A percentile compares a stretch with the other conserved stretches of the same genome.
Conservation (phyloP, 331 rosid species). For the Telfairia occidentalis region DNA sequence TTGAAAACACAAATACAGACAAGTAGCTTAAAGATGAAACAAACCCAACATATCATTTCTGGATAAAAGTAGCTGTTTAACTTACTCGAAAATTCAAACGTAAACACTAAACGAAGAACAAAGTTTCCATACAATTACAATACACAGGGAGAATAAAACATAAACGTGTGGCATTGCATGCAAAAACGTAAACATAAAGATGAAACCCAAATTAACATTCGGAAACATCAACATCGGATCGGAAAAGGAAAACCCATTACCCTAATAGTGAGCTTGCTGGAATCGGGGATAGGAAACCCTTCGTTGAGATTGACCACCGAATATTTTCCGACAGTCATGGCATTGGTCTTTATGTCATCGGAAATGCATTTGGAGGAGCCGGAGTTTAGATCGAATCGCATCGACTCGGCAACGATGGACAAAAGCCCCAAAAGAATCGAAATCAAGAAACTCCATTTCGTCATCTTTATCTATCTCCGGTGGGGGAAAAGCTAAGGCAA, state of each 20-base stretch:
- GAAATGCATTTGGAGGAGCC: constrained; percentile 70
- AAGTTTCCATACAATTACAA: neutral
- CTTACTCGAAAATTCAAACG: neutral
- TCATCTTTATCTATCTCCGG: neutral
- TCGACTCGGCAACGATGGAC: constrained; percentile 23
- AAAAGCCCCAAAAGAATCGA: constrained; percentile 4
- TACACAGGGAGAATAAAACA: neutral
- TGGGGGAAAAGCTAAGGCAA: neutral
- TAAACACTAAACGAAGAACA: neutral
- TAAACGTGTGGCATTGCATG: neutral
- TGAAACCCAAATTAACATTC: neutral
- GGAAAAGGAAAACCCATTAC: constrained; percentile 20
- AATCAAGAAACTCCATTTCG: constrained; percentile 5
- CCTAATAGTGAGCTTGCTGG: constrained; percentile 51
- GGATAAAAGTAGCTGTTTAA: neutral
- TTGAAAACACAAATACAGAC: neutral
- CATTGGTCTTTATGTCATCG: constrained; percentile 53
- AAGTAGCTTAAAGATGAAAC: neutral
- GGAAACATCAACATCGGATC: neutral
- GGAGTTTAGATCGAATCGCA: constrained; percentile 57
- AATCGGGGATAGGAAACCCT: constrained; percentile 40
- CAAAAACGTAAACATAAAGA: neutral
- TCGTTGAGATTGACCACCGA: constrained; percentile 37
- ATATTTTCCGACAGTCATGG: constrained; percentile 77
- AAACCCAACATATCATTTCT: neutral